Percentiles rank a stretch among this genome's conserved stretches.
These are phyloP conservation scores for Panicum hallii DNA, from an alignment of 202 grass and related monocot species.

Conservation along the genomic window DNA sequence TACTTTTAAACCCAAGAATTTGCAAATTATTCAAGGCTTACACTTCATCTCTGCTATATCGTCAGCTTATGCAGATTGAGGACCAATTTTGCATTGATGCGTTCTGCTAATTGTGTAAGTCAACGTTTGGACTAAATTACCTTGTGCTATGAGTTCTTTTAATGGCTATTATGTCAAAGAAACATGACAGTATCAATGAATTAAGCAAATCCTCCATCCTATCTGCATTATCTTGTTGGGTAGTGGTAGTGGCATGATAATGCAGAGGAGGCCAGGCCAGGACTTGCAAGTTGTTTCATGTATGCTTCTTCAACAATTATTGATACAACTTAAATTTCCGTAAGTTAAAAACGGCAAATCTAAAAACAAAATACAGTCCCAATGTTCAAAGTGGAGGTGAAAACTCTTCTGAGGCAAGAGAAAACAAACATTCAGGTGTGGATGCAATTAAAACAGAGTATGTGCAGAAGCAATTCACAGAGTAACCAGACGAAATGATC, in stretches of 20 bases:
- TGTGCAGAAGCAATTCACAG: not conserved
- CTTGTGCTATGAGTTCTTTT: not conserved
- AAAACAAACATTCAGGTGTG: not conserved
- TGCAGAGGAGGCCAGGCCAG: slow-evolving; percentile 5
- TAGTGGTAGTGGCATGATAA: not conserved
- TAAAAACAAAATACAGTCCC: not conserved
- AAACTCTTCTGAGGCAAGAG: not conserved
- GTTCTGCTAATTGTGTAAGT: not conserved
- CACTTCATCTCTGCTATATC: not conserved
- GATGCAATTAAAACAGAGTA: not conserved
- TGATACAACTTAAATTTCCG: not conserved
- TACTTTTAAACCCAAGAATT: not conserved
- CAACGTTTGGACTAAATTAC: not conserved
- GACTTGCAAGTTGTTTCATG: slow-evolving; percentile 13
- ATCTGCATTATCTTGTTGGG: not conserved
- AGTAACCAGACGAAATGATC: not conserved
- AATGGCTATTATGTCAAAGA: not conserved
- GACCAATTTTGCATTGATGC: not conserved
- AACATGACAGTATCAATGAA: too few species aligned
- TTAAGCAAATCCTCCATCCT: not conserved
- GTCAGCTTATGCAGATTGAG: not conserved
- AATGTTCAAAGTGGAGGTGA: not conserved
- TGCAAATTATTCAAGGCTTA: not conserved
- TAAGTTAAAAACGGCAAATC: too few species aligned
- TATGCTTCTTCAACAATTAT: not conserved